phyloP scores from a whole-genome alignment of 805 yeast genomes.

The Saccharomycopsis capsularis region DNA sequence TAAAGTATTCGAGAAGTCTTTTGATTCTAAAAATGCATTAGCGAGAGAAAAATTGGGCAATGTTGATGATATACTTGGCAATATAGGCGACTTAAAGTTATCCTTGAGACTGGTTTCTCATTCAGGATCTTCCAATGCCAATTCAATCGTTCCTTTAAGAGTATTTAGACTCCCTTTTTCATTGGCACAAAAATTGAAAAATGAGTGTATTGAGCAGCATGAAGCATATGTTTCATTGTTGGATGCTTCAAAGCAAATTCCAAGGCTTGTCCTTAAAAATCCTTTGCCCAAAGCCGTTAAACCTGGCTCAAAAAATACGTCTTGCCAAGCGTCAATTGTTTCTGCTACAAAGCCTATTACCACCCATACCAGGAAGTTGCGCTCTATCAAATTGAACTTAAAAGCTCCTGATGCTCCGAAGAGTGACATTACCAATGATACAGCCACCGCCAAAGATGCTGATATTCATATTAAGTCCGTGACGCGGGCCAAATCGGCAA shows the following conservation, averaged over 20 bases:
- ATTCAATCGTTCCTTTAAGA: slow-evolving; percentile 7
- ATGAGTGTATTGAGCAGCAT: slow-evolving; percentile 6
- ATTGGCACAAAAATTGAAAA: background rate
- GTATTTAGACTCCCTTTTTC: background rate
- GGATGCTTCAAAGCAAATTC: background rate
- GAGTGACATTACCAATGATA: background rate
- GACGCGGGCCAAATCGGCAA: too few relatives aligned
- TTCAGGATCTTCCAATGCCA: background rate
- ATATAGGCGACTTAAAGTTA: slow-evolving; percentile 13
- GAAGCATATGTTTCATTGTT: background rate
- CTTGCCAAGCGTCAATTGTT: too few relatives aligned
- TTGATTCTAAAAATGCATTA: background rate
- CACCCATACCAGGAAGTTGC: background rate
- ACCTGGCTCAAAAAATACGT: too few relatives aligned
- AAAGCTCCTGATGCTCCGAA: too few relatives aligned
- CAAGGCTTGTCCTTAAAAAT: too few relatives aligned
- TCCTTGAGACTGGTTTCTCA: background rate
- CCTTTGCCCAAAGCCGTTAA: too few relatives aligned
- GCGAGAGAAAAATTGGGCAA: slow-evolving; percentile 4
- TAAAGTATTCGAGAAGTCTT: background rate
- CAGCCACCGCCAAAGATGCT: too few relatives aligned
- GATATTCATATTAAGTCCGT: too few relatives aligned
- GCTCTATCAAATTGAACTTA: background rate
- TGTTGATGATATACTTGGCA: slow-evolving; percentile 5
- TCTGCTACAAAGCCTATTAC: too few relatives aligned